Conservation (phyloP, 2,329 filamentous ascomycete species). For the Ophiognomonia clavigignenti-juglandacearum region DNA sequence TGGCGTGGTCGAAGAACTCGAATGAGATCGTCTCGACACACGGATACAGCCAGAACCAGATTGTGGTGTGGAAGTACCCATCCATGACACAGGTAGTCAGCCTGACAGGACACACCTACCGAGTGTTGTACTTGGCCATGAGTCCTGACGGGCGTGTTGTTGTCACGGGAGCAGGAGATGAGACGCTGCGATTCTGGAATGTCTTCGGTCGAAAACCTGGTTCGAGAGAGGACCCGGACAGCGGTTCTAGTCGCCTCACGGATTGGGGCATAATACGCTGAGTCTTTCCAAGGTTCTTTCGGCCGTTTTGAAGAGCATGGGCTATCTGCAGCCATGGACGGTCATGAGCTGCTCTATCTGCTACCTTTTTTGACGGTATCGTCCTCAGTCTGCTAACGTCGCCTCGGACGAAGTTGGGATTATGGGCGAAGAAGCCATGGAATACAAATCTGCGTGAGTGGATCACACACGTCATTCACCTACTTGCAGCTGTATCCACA, state of each 20-base stretch:
- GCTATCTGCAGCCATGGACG: neutral
- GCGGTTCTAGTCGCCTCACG: conserved; percentile 53
- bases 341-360: too few species aligned
- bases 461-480: too few species aligned
- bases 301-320: too few species aligned
- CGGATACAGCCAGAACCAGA: conserved; percentile 96
- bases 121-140: conserved; percentile 95
- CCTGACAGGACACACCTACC: conserved; percentile 92
- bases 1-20: conserved; percentile 95
- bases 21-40: conserved; percentile 97
- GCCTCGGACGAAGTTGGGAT: too few species aligned
- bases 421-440: too few species aligned
- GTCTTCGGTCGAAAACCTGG: conserved; percentile 82
- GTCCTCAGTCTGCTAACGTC: too few species aligned
- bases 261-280: conserved; percentile 82
- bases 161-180: conserved; percentile 92
- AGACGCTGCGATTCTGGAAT: conserved; percentile 95
- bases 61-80: conserved; percentile 99
- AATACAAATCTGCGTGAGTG: too few species aligned
- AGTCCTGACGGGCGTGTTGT: conserved; percentile 91
- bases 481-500: neutral
- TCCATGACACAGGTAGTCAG: conserved; percentile 96
- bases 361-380: too few species aligned
- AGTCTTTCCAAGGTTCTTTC: neutral
- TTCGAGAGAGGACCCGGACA: conserved; percentile 62